Base-by-base conservation (phyloP, 345 rosid genomes). In the Mercurialis annua region DNA sequence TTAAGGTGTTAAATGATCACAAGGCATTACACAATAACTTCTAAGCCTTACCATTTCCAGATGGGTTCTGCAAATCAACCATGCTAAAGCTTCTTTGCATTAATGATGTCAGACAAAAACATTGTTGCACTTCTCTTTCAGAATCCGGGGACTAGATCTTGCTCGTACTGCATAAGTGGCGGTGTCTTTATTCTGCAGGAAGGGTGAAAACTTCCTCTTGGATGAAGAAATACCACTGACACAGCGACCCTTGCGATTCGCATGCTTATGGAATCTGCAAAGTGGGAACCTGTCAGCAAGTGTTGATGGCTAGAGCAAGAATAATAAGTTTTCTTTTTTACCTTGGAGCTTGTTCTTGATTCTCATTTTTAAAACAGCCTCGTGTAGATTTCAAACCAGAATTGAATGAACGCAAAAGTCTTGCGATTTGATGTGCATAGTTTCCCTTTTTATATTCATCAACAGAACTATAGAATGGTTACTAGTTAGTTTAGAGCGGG, bases 361-460 rank as follows among this genome's bases (percentile, higher is more conserved):
- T 27, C 27, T 34, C 56, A 36, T 46, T 46, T 33, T 64, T 21
- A 1, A 3, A 23, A 20, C 23, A 17, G 18, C 16, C n/a, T n/a
- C n/a, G n/a, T n/a, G n/a, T n/a, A n/a, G n/a, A 38, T 16, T 17
- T 49, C 12, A 5, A 21, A 48, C 30, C 46, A 14, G 34, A 26
- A 16, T 24, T 26, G 31, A 33, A 5, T 11, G 21, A 33, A 20
- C 3, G 0, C 26, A 2, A 34, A 40, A 30, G 18, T 6, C 23
- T 29, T 51, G 24, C 43, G 34, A 7, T 23, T 31, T 30, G 29
- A 29, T 18, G 15, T 12, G 23, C 18, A 23, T 48, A 1, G 65
- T 49, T 70, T 62, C 33, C 50, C 42, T 62, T 58, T 48, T 20
- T 23, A 34, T 1, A 59, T 46, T 46, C 67, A 43, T 14, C 38